Evolutionary conservation across 345 rosid genomes (phyloP), one percentile per base, ranked within the genome.

Genomic region (Syzygium oleosum): DNA sequence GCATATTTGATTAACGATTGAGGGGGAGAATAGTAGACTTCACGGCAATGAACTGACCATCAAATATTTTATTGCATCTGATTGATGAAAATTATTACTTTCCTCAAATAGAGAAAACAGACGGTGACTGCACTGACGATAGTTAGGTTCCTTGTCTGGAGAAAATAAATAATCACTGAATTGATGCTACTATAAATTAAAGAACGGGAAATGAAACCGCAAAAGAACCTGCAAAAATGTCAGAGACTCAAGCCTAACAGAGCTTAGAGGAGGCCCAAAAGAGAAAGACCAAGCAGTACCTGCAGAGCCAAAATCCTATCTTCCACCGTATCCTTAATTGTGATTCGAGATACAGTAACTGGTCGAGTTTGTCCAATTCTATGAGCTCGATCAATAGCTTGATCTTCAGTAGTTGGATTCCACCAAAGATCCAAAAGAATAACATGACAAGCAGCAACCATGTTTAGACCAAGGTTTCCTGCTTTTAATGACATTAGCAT

Each of bases 391-490:
- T 97, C 99, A 85, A 97, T 88, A 89, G 99, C 99, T 92, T 97
- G 98, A 92, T 97, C 98, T 93, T 95, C 98, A 5, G 99, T 95
- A 58, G 98, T 94, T 87, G 99, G 99, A 92, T 97, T 97, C 99
- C 99, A 97, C 99, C 99, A 97, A 58, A 95, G 98, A 89, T 97
- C 99, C 89, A 97, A 90, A 90, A 97, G 96, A 88, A 97, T 94
- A 87, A 97, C 99, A 91, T 96, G 98, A 88, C 94, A 94, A 63
- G 99, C 99, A 88, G 99, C 98, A 38, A 95, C 98, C 99, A 97
- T 97, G 87, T 97, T 97, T 91, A 97, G 93, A 87, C 99, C 99
- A 54, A 97, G 96, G 87, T 96, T 97, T 89, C 99, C 99, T 11
- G 99, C 99, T 93, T 97, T 97, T 51, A 97, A 88, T 2, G 99